phyloP scores from a whole-genome alignment of 768 basidiomycete genomes.

The Udeniomyces megalosporus region DNA sequence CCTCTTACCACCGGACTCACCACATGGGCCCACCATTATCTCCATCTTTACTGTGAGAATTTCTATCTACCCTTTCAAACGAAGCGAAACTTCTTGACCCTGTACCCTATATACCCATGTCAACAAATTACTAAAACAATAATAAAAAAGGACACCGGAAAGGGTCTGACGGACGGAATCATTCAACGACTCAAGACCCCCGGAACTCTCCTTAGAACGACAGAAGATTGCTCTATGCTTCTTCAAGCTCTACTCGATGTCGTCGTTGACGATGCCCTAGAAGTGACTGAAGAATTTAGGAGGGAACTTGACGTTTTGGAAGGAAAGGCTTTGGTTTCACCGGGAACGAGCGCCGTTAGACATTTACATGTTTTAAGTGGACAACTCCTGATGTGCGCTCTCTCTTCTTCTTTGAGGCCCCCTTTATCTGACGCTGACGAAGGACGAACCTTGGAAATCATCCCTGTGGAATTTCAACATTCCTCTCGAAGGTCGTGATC shows the following conservation, averaged over 20 bases:
- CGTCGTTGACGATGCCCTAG: conserved; percentile 3
- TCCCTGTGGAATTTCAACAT: not conserved
- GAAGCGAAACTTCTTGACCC: too few relatives aligned
- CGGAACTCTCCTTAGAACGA: conserved; percentile 4
- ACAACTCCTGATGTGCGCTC: not conserved
- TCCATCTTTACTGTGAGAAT: conserved; percentile 4
- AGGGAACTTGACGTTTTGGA: conserved; percentile 12
- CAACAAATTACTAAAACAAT: too few relatives aligned
- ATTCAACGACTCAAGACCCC: conserved; percentile 7
- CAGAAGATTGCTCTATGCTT: conserved; percentile 12
- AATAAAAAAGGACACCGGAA: not conserved
- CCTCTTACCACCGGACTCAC: not conserved
- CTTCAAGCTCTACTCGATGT: conserved; percentile 11
- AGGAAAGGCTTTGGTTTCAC: conserved; percentile 8
- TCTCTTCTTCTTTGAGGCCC: not conserved
- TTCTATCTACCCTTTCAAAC: too few relatives aligned
- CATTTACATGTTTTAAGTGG: conserved; percentile 10
- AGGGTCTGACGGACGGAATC: not conserved
- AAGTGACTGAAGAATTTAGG: not conserved
- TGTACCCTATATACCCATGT: too few relatives aligned
- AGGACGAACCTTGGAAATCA: not conserved
- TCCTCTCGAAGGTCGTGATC: not conserved
- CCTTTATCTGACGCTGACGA: too few relatives aligned
- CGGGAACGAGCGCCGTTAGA: conserved; percentile 5
- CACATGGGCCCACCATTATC: not conserved